phyloP scores from a whole-genome alignment of 2,329 filamentous ascomycete genomes.

The Rasamsonia emersonii region DNA sequence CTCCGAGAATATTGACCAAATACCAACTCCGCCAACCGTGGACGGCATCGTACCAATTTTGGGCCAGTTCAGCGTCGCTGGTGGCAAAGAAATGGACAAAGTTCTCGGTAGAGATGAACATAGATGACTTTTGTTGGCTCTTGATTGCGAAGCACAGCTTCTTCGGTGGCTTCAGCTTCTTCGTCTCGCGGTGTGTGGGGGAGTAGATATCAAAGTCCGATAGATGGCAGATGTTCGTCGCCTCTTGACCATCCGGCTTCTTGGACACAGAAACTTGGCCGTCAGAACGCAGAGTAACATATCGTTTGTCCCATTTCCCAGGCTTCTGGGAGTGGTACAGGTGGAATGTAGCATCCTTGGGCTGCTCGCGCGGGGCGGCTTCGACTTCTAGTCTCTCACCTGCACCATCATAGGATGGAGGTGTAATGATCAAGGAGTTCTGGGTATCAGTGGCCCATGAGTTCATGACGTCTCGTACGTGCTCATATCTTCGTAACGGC shows the following conservation, averaged over 20 bases:
- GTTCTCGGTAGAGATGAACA: constrained; percentile 74
- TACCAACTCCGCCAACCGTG: constrained; percentile 91
- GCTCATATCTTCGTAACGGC: constrained; percentile 76
- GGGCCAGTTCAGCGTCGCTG: constrained; percentile 59
- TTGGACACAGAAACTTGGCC: constrained; percentile 68
- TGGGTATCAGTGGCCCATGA: constrained; percentile 81
- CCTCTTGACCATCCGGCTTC: constrained; percentile 44
- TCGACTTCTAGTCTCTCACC: constrained; percentile 49
- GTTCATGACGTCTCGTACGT: constrained; percentile 78
- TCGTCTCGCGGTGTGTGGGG: constrained; percentile 60
- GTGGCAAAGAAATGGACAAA: constrained; percentile 90
- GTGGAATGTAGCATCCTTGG: constrained; percentile 58
- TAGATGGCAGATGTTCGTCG: constrained; percentile 67
- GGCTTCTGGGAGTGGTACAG: constrained; percentile 74
- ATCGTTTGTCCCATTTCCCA: constrained; percentile 83
- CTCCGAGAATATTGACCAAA: constrained; percentile 62
- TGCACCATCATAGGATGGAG: constrained; percentile 45
- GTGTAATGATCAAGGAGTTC: constrained; percentile 62
- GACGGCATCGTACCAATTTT: constrained; percentile 61
- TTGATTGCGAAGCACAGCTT: constrained; percentile 81
- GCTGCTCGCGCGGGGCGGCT: constrained; percentile 55
- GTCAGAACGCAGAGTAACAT: constrained; percentile 61
- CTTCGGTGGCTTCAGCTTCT: constrained; percentile 73
- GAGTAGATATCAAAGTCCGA: constrained; percentile 90
- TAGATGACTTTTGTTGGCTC: constrained; percentile 77